Percentiles rank a stretch among this genome's conserved stretches.
Evolutionary conservation across 768 basidiomycete species (phyloP).

Genomic region (Termitomyces heimii): DNA sequence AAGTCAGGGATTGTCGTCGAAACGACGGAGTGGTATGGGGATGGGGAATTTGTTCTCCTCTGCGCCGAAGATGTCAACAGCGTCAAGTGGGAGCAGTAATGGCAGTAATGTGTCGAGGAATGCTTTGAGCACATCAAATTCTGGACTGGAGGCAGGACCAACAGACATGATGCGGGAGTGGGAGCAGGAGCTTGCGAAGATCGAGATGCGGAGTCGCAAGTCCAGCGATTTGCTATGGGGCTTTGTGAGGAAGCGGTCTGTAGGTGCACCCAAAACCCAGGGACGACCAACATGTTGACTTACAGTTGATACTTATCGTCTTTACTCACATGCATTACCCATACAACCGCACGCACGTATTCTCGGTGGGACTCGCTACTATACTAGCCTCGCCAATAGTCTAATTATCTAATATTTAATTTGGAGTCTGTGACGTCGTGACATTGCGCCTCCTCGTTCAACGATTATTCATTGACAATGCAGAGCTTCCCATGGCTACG

Average conservation of each 20-base stretch:
- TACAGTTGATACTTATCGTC: not conserved
- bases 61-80: slow-evolving; percentile 18
- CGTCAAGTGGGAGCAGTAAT: slow-evolving; percentile 29
- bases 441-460: not conserved
- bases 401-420: not conserved
- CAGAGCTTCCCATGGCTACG: slow-evolving; percentile 54
- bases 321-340: not conserved
- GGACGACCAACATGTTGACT: slow-evolving; percentile 1
- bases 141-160: slow-evolving; percentile 22
- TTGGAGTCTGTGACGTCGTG: not conserved
- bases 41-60: slow-evolving; percentile 13
- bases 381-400: not conserved
- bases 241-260: slow-evolving; percentile 30
- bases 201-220: slow-evolving; percentile 56
- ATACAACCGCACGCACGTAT: not conserved
- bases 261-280: slow-evolving; percentile 15
- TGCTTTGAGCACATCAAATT: slow-evolving; percentile 24
- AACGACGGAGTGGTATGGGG: slow-evolving; percentile 14
- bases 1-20: slow-evolving; percentile 12
- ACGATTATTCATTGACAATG: slow-evolving; percentile 23
- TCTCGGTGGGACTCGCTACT: not conserved
- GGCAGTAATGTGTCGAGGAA: slow-evolving; percentile 18
- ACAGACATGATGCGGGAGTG: slow-evolving; percentile 53
- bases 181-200: slow-evolving; percentile 73
- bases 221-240: slow-evolving; percentile 39